Evolutionary conservation across 345 rosid genomes (phyloP), one percentile per base, ranked within the genome.

Genomic region (Camelina laxa): DNA sequence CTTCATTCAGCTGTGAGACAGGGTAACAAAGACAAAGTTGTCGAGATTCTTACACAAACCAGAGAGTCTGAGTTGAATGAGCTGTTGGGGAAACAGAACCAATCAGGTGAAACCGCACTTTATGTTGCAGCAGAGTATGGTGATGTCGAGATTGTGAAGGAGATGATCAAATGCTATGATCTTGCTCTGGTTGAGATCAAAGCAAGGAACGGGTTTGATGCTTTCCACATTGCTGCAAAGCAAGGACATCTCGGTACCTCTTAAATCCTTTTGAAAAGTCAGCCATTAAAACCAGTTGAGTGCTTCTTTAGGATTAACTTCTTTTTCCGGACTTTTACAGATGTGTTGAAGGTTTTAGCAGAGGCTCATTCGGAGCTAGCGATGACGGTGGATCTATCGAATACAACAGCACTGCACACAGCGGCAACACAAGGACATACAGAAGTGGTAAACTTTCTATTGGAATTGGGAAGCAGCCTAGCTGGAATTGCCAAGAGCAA

Each of bases 141-240:
- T 30, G 79, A 88, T 57, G 88, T 85, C 20, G 91, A 89, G 70
- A 70, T 92, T 57, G 89, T 92, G 11, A 83, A 87, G 61, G 93
- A 85, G 85, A 85, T 95, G 96, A 90, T 95, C 35, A 81, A 82
- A 7, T 82, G 84, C 76, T 92, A 87, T 66, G 93, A 92, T 81
- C 91, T 95, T 49, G 73, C 81, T 16, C 80, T 82, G 35, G 97
- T 97, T 53, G 87, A 90, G 19, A 91, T 89, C 85, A 95, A 86
- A 83, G 97, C 97, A 8, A 83, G 90, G 65, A 95, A 95, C 21
- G 99, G 99, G 0, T 95, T 90, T 33, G 99, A 95, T 75, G 97
- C 99, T 19, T 86, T 95, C 65, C 97, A 91, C 79, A 88, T 92
- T 76, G 97, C 97, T 75, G 97, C 97, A 11, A 95, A 95, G 84